phyloP scores from a whole-genome alignment of 768 basidiomycete genomes.

The Cystobasidium tubakii region DNA sequence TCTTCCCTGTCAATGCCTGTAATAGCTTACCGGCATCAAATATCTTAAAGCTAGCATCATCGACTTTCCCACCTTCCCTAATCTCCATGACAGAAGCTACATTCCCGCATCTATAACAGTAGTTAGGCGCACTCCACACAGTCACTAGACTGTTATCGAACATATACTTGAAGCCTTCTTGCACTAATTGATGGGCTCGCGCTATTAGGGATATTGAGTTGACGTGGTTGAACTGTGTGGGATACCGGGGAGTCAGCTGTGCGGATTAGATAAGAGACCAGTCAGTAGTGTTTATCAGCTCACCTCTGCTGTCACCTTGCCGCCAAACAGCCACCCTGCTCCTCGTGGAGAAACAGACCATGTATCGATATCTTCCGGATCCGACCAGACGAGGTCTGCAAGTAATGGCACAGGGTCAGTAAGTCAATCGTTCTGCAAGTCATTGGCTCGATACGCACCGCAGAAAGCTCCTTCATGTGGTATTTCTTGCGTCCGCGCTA shows the following conservation, averaged over 20 bases:
- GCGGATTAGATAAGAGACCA: no score
- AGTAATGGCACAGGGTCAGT: no score
- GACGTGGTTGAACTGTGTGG: conserved; percentile 75
- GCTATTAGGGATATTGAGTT: conserved; percentile 83
- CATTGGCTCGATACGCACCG: conserved; percentile 47
- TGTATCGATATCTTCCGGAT: conserved; percentile 78
- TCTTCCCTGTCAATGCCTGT: no score
- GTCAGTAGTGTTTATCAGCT: conserved; percentile 33
- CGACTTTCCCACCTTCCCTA: conserved; percentile 53
- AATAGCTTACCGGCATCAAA: conserved; percentile 40
- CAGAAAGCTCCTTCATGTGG: conserved; percentile 55
- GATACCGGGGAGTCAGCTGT: not conserved
- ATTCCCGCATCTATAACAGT: conserved; percentile 63
- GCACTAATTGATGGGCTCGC: conserved; percentile 91
- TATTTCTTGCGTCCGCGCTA: conserved; percentile 58
- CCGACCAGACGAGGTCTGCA: conserved; percentile 94
- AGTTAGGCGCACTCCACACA: conserved; percentile 69
- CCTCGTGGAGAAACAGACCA: conserved; percentile 97
- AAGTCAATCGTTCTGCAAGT: no score
- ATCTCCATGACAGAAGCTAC: conserved; percentile 85
- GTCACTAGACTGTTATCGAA: conserved; percentile 59
- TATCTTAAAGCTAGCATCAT: conserved; percentile 39
- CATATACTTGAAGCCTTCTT: conserved; percentile 64
- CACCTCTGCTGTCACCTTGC: conserved; percentile 75
- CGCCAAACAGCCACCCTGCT: conserved; percentile 91